phyloP scores from a whole-genome alignment of 495 filamentous ascomycete genomes.

The Astrothelium macrocarpum region DNA sequence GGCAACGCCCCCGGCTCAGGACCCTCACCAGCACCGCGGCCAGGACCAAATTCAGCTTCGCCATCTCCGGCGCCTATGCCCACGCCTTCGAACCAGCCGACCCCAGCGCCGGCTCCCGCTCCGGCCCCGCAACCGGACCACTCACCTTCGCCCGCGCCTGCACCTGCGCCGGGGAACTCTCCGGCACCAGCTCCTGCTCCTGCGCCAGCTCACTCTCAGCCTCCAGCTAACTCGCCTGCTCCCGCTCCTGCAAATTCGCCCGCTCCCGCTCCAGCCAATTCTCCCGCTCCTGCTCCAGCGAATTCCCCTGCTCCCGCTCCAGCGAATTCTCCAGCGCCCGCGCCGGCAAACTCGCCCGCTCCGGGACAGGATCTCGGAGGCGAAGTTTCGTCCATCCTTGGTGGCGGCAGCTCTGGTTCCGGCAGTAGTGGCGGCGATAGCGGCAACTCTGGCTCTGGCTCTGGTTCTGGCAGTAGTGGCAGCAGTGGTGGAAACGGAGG shows the following conservation, averaged over 20 bases:
- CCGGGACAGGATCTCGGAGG: not conserved
- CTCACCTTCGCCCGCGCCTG: not conserved
- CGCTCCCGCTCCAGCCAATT: not conserved
- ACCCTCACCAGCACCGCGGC: not conserved
- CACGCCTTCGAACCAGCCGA: not conserved
- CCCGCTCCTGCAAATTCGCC: not conserved
- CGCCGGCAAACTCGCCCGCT: not conserved
- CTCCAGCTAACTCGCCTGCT: not conserved
- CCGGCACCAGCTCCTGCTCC: not conserved
- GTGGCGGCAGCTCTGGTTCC: not conserved
- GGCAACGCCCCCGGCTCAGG: not conserved
- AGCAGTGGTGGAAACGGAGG: not conserved
- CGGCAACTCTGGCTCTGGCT: too few species aligned
- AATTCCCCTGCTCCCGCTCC: not conserved
- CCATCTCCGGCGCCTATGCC: not conserved
- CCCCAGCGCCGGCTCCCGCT: not conserved
- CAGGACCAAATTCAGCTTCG: not conserved
- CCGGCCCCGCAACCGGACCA: not conserved
- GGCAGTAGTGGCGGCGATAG: not conserved
- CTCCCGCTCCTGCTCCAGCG: not conserved
- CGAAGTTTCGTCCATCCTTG: not conserved
- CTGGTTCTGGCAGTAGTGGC: not conserved
- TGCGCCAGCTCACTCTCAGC: not conserved
- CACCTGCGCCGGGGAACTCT: not conserved
- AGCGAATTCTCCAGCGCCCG: not conserved